phyloP scores from a whole-genome alignment of 2,329 filamentous ascomycete genomes.

The Phialophora macrospora region DNA sequence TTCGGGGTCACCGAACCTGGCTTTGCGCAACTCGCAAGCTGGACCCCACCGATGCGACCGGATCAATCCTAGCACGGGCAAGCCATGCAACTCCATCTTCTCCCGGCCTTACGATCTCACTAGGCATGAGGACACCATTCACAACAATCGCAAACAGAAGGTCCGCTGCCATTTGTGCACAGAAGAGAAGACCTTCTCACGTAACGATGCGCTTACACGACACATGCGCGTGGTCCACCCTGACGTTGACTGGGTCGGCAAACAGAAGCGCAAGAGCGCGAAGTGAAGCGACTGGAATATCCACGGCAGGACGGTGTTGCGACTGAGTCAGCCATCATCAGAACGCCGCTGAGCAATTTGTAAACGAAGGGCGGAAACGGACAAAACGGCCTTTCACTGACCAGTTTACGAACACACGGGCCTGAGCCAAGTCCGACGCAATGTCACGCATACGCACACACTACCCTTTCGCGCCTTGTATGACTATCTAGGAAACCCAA shows the following conservation, averaged over 20 bases:
- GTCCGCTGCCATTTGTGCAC: constrained; percentile 90
- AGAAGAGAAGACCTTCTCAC: constrained; percentile 95
- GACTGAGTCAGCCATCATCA: constrained; percentile 17
- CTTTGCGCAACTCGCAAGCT: constrained; percentile 79
- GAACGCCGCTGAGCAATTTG: background rate
- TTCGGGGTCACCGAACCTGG: constrained; percentile 57
- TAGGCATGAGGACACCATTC: constrained; percentile 94
- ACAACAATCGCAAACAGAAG: constrained; percentile 93
- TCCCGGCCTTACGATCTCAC: constrained; percentile 96
- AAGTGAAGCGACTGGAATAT: constrained; percentile 24
- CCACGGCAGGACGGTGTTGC: constrained; percentile 1
- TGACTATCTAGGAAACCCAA: background rate
- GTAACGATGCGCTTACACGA: constrained; percentile 89
- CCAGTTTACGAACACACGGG: background rate
- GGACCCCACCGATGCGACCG: constrained; percentile 92
- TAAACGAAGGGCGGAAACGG: background rate
- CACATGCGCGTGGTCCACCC: constrained; percentile 96
- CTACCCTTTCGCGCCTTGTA: constrained; percentile 4
- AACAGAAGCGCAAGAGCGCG: constrained; percentile 45
- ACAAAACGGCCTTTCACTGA: background rate
- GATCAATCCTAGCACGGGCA: constrained; percentile 92
- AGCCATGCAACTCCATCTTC: constrained; percentile 92
- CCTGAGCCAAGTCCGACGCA: background rate
- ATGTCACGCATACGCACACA: background rate
- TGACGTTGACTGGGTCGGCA: constrained; percentile 80